These are phyloP conservation scores for Torulaspora gathmanii DNA, from an alignment of 805 yeast species.

Conservation along the genomic window DNA sequence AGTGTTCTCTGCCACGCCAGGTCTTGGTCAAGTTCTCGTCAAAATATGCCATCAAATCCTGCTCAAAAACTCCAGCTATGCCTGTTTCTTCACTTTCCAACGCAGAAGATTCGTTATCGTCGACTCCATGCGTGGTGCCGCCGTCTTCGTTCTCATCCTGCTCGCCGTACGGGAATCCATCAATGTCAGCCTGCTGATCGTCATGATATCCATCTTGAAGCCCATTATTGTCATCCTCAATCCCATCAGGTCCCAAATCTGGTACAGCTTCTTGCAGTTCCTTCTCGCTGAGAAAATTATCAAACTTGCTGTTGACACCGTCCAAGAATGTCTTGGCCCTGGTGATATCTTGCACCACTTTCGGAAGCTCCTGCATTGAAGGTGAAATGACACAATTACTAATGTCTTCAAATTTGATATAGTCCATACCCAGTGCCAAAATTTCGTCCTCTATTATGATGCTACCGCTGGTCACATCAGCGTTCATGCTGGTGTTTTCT, in stretches of 20 bases:
- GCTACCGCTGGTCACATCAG: background rate
- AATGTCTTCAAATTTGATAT: constrained; percentile 28
- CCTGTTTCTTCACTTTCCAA: constrained; percentile 16
- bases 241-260: constrained; percentile 28
- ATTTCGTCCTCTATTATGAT: constrained; percentile 31
- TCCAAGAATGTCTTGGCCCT: constrained; percentile 47
- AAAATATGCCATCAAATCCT: constrained; percentile 72
- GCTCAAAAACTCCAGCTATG: constrained; percentile 42
- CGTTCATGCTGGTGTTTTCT: background rate
- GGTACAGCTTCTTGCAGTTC: constrained; percentile 33
- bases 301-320: constrained; percentile 38
- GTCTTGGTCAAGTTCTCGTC: constrained; percentile 62
- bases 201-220: constrained; percentile 2
- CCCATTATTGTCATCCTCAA: constrained; percentile 3
- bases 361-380: constrained; percentile 56
- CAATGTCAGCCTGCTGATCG: constrained; percentile 4
- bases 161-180: background rate
- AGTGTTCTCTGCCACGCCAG: constrained; percentile 93
- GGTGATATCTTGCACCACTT: constrained; percentile 51
- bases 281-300: constrained; percentile 30
- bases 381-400: constrained; percentile 55
- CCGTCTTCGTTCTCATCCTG: constrained; percentile 25
- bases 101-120: constrained; percentile 17
- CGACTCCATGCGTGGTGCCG: background rate
- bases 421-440: constrained; percentile 35